These are phyloP conservation scores for Paramecium sonneborni DNA, from an alignment of 73 alveolate genomes.

Conservation along the genomic window DNA sequence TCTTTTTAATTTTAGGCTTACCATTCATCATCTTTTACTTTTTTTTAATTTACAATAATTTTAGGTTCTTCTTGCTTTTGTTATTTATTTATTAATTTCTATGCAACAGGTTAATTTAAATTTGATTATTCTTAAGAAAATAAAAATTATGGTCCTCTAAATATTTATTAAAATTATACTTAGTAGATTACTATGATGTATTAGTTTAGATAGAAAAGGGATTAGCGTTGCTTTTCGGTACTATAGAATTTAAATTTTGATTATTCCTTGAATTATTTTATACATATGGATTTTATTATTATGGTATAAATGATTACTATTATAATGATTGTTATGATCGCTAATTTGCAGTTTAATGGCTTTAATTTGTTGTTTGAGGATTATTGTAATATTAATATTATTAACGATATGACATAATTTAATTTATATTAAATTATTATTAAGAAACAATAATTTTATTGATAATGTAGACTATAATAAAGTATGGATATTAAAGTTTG, in stretches of 20 bases:
- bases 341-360: background rate
- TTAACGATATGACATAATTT: background rate
- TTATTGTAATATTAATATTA: background rate
- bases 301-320: background rate
- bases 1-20: background rate
- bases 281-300: background rate
- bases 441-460: background rate
- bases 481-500: too few relatives aligned
- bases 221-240: background rate
- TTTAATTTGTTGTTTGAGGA: background rate
- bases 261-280: background rate
- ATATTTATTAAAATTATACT: background rate
- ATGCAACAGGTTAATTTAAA: background rate
- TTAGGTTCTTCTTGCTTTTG: background rate
- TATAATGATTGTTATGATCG: background rate
- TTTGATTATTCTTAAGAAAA: background rate
- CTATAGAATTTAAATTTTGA: background rate
- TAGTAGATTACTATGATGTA: background rate
- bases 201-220: background rate
- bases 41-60: background rate
- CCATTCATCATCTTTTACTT: background rate
- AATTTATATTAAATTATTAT: background rate
- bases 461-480: too few relatives aligned
- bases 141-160: constrained; percentile 26
- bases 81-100: background rate